phyloP scores from a whole-genome alignment of 2,329 filamentous ascomycete species.

The Fusarium scirpi region DNA sequence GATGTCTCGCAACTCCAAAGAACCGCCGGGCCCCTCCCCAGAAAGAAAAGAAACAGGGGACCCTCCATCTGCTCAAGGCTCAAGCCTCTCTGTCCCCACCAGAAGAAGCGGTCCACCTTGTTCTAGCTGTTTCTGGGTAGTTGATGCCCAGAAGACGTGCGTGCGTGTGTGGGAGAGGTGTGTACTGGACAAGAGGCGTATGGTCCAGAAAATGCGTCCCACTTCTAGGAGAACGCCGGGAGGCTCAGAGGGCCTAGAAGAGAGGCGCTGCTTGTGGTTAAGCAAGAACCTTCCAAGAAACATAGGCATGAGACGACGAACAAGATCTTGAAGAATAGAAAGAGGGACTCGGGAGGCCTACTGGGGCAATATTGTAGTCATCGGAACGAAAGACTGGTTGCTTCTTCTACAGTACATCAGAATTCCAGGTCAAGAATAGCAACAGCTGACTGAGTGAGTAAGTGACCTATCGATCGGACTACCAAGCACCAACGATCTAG shows the following conservation, averaged over 20 bases:
- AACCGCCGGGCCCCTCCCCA: slow-evolving; percentile 34
- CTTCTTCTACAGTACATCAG: slow-evolving; percentile 2
- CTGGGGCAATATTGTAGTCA: slow-evolving; percentile 7
- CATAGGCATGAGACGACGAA: slow-evolving; percentile 16
- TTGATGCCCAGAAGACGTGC: slow-evolving; percentile 34
- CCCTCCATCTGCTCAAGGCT: slow-evolving; percentile 29
- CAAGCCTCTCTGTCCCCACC: slow-evolving; percentile 24
- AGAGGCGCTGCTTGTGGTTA: slow-evolving; percentile 39
- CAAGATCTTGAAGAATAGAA: slow-evolving; percentile 8
- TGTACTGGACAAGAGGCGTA: slow-evolving; percentile 26
- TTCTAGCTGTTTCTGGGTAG: slow-evolving; percentile 34
- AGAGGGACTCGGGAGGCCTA: slow-evolving; percentile 23
- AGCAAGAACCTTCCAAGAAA: slow-evolving; percentile 22
- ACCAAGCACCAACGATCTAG: slow-evolving; percentile 40
- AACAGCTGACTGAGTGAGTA: slow-evolving; percentile 8
- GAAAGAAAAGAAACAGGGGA: slow-evolving; percentile 33
- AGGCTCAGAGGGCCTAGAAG: slow-evolving; percentile 48
- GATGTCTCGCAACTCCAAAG: slow-evolving; percentile 23
- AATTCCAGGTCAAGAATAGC: slow-evolving; percentile 15
- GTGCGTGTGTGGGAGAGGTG: slow-evolving; percentile 37
- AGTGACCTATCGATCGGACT: slow-evolving; percentile 37
- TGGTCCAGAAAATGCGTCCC: slow-evolving; percentile 30
- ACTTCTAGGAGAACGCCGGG: slow-evolving; percentile 46
- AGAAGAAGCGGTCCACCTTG: slow-evolving; percentile 32
- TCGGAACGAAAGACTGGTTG: slow-evolving; percentile 11